Conservation (phyloP, 139 green algal species). For the Auxenochlorella pyrenoidosa region DNA sequence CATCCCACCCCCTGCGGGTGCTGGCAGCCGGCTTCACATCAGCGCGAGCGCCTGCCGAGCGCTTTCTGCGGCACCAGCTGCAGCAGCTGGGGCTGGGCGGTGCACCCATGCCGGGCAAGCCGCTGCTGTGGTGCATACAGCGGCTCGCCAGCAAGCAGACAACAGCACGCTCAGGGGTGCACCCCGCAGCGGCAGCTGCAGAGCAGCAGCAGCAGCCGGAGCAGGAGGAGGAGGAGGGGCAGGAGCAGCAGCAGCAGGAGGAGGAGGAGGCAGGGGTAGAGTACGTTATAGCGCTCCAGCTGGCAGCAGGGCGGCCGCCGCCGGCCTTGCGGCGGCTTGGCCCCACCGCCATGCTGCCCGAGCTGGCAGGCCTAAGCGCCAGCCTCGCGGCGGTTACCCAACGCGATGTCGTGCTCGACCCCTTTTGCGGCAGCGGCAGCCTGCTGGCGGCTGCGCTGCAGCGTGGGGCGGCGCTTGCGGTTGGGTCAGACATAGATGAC, state of each 20-base stretch:
- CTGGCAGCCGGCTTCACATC: neutral
- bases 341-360: constrained; percentile 29
- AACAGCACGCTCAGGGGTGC: too few species aligned
- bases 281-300: neutral
- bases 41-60: neutral
- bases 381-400: neutral
- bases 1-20: neutral
- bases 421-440: constrained; percentile 31
- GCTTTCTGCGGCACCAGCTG: neutral
- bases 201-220: neutral
- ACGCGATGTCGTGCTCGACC: constrained; percentile 4
- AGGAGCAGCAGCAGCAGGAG: neutral
- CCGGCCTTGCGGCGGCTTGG: neutral
- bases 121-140: constrained; percentile 23
- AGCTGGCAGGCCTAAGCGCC: constrained; percentile 8
- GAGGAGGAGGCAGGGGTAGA: neutral
- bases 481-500: constrained; percentile 5
- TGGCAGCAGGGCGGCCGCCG: neutral
- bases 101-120: neutral
- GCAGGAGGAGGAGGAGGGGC: neutral
- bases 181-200: neutral
- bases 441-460: constrained; percentile 18
- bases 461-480: neutral
- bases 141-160: neutral
- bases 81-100: constrained; percentile 17